Percentiles rank a stretch among this genome's conserved stretches.
Evolutionary conservation across 495 filamentous ascomycete species (phyloP).

Genomic region (Delitschia confertaspora): DNA sequence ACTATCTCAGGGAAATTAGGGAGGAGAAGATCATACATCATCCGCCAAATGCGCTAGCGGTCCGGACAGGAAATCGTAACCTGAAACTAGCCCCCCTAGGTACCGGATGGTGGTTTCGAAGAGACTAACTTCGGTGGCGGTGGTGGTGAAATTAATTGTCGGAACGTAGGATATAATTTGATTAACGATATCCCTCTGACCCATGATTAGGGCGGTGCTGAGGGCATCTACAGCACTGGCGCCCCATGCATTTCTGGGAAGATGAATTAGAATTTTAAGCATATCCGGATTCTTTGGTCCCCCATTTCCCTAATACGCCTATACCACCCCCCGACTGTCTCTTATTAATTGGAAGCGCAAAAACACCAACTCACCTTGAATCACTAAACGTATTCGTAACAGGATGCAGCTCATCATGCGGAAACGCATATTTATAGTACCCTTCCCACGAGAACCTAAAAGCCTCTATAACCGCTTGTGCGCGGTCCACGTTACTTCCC

Average conservation of each 20-base stretch:
- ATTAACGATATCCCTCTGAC: constrained; percentile 53
- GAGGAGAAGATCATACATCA: constrained; percentile 20
- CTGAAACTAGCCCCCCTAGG: constrained; percentile 69
- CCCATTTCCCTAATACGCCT: constrained; percentile 6
- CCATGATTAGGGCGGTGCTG: constrained; percentile 73
- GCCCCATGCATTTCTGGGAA: constrained; percentile 71
- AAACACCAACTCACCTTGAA: constrained; percentile 49
- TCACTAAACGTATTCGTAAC: constrained; percentile 55
- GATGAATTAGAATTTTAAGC: background rate
- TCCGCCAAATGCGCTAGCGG: constrained; percentile 48
- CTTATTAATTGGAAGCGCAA: background rate
- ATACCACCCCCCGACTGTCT: too few species aligned
- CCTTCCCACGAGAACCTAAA: constrained; percentile 75
- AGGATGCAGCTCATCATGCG: constrained; percentile 67
- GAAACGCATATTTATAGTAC: constrained; percentile 71
- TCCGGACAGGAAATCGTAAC: constrained; percentile 70
- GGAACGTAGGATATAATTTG: constrained; percentile 61
- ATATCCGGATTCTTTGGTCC: too few species aligned
- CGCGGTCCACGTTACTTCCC: constrained; percentile 33
- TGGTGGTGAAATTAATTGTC: constrained; percentile 58
- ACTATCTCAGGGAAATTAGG: too few species aligned
- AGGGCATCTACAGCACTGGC: constrained; percentile 77
- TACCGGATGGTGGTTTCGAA: constrained; percentile 93
- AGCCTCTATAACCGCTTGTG: constrained; percentile 61
- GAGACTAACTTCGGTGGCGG: constrained; percentile 53